phyloP scores from a whole-genome alignment of 164 flowering plant species.

The Litsea cubeba region DNA sequence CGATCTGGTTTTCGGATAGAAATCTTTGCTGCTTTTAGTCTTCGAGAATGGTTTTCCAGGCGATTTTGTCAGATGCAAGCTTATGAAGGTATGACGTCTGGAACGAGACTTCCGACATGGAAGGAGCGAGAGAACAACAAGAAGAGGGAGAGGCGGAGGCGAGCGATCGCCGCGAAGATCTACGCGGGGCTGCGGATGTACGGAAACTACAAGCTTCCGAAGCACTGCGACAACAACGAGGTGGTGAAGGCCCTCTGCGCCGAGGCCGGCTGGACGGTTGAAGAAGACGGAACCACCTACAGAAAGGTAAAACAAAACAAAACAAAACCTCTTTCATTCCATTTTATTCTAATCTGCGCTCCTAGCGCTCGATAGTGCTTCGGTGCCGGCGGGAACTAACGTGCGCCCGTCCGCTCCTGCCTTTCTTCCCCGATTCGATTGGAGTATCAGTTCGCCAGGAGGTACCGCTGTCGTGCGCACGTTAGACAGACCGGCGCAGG shows the following conservation, averaged over 20 bases:
- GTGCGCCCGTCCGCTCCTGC: not conserved
- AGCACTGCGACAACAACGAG: slow-evolving; percentile 94
- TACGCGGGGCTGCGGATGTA: slow-evolving; percentile 72
- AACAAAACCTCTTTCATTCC: not conserved
- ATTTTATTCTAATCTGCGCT: not conserved
- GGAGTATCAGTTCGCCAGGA: not conserved
- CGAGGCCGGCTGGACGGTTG: slow-evolving; percentile 93
- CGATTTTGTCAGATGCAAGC: not conserved
- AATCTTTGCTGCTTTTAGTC: no score
- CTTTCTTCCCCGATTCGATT: not conserved
- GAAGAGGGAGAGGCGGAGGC: slow-evolving; percentile 69
- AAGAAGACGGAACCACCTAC: slow-evolving; percentile 89
- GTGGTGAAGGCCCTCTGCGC: slow-evolving; percentile 82
- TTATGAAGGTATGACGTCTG: slow-evolving; percentile 46
- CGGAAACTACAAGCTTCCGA: slow-evolving; percentile 82
- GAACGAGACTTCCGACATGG: slow-evolving; percentile 85
- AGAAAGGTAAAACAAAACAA: slow-evolving; percentile 49
- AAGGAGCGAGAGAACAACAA: slow-evolving; percentile 90
- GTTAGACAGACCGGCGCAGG: not conserved
- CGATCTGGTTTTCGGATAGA: not conserved
- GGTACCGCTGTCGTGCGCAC: not conserved
- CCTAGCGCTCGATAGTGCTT: slow-evolving; percentile 1
- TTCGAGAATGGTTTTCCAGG: not conserved
- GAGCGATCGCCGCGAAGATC: slow-evolving; percentile 94
- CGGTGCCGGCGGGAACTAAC: not conserved